A percentile compares a stretch with the other conserved stretches of the same genome.
Evolutionary conservation across 1,284 basidiomycete species (phyloP).

Genomic region (Amylostereum areolatum): DNA sequence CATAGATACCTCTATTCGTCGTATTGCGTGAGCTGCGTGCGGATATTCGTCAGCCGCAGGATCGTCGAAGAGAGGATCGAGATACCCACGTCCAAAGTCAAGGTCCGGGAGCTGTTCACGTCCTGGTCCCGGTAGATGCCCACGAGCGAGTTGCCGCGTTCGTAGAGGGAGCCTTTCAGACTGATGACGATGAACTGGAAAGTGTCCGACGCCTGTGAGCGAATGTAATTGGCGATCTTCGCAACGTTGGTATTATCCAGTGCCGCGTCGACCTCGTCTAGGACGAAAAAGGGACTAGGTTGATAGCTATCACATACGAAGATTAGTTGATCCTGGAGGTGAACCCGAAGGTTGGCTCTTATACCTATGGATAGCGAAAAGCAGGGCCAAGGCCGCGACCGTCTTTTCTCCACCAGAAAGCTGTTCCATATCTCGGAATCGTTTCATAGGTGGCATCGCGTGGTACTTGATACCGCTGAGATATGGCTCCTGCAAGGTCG

Average conservation of each 20-base stretch:
- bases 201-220: constrained; percentile 66
- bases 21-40: constrained; percentile 36
- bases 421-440: constrained; percentile 98
- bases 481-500: constrained; percentile 78
- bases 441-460: constrained; percentile 99
- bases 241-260: constrained; percentile 95
- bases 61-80: neutral
- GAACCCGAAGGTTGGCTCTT: constrained; percentile 6
- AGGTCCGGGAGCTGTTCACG: constrained; percentile 81
- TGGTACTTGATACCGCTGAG: constrained; percentile 95
- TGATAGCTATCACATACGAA: constrained; percentile 61
- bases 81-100: constrained; percentile 83
- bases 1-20: constrained; percentile 19
- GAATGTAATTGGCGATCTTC: constrained; percentile 88
- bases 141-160: constrained; percentile 86
- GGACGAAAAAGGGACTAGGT: constrained; percentile 97
- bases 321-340: constrained; percentile 5
- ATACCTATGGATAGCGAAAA: constrained; percentile 95
- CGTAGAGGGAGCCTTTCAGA: constrained; percentile 87
- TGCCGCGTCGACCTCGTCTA: constrained; percentile 98
- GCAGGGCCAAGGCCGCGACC: constrained; percentile 90
- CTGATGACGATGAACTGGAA: constrained; percentile 99
- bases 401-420: constrained; percentile 98
- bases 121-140: constrained; percentile 95
- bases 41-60: constrained; percentile 4